phyloP scores from a whole-genome alignment of 1,284 basidiomycete genomes.

The Inonotus obliquus region DNA sequence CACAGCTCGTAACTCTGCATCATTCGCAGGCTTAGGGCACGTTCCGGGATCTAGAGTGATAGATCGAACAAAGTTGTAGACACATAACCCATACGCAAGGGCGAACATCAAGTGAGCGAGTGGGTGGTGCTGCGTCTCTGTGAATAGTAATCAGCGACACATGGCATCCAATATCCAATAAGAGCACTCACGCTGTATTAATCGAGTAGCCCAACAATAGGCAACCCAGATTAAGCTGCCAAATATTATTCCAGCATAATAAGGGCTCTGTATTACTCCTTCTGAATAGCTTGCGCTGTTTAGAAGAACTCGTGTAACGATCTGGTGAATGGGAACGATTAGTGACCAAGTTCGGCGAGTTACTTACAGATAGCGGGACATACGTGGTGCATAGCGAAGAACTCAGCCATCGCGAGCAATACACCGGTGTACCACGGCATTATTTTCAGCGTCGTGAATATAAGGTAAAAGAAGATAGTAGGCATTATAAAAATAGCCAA shows the following conservation, averaged over 20 bases:
- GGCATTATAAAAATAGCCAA: conserved; percentile 81
- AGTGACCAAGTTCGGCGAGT: conserved; percentile 12
- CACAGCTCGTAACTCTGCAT: conserved; percentile 80
- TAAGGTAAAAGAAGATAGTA: conserved; percentile 71
- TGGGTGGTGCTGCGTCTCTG: conserved; percentile 73
- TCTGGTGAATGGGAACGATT: conserved; percentile 34
- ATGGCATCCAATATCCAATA: background rate
- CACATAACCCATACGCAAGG: conserved; percentile 65
- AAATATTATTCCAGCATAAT: conserved; percentile 88
- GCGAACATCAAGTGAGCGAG: conserved; percentile 76
- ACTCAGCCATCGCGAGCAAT: conserved; percentile 77
- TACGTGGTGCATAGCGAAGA: conserved; percentile 92
- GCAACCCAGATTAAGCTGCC: conserved; percentile 86
- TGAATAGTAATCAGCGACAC: background rate
- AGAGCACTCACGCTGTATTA: conserved; percentile 56
- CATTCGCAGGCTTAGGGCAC: conserved; percentile 74
- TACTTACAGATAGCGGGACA: conserved; percentile 27
- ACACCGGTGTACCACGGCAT: conserved; percentile 89
- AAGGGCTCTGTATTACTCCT: conserved; percentile 75
- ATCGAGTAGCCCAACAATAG: conserved; percentile 75
- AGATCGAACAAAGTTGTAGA: conserved; percentile 87
- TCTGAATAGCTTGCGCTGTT: conserved; percentile 76
- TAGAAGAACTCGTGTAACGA: conserved; percentile 78
- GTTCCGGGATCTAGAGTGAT: conserved; percentile 89
- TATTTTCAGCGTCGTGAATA: conserved; percentile 78